Base-by-base conservation (phyloP, 305 asterid genomes). In the Solanum chacoense region DNA sequence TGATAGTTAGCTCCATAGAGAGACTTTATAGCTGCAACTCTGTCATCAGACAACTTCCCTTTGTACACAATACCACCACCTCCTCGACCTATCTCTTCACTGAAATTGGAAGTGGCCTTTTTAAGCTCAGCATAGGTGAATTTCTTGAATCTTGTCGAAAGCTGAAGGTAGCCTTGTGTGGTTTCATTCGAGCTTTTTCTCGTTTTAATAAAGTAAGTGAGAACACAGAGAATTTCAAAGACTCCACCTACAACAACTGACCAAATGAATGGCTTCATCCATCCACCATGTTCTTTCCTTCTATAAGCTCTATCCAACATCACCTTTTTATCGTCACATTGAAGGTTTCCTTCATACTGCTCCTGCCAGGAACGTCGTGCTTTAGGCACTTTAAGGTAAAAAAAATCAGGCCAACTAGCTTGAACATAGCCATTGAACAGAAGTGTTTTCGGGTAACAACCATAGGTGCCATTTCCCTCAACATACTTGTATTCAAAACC, bases 71-170 rank as follows among this genome's bases (percentile, higher is more conserved):
- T 79, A 4, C 92, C 89, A 24, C 88, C 86, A 6, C 92, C 89
- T 16, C 93, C 93, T 90, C 91, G 40, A 16, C 93, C 93, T 11
- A 90, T 87, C 35, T 91, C 92, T 42, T 90, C 88, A 9, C 89
- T 86, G 88, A 91, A 91, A 84, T 89, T 85, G 6, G 69, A 50
- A 2, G 93, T 35, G 18, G 93, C 91, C 80, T 89, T 91, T 13
- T 89, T 90, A 9, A 91, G 90, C 84, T 91, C 90, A 14, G 75
- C 71, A 32, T 89, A 91, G 18, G 88, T 87, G 31, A 89, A 91
- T 88, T 78, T 88, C 67, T 85, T 91, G 90, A 91, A 90, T 12
- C 92, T 88, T 2, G 89, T 85, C 2, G 89, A 84, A n/a, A 88
- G 89, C 14, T 90, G 92, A 55, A 74, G 72, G 88, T 91, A 90